Percentiles rank a stretch among this genome's conserved stretches.
Conservation (phyloP, 768 basidiomycete genomes). For the Mycena sanguinolenta region DNA sequence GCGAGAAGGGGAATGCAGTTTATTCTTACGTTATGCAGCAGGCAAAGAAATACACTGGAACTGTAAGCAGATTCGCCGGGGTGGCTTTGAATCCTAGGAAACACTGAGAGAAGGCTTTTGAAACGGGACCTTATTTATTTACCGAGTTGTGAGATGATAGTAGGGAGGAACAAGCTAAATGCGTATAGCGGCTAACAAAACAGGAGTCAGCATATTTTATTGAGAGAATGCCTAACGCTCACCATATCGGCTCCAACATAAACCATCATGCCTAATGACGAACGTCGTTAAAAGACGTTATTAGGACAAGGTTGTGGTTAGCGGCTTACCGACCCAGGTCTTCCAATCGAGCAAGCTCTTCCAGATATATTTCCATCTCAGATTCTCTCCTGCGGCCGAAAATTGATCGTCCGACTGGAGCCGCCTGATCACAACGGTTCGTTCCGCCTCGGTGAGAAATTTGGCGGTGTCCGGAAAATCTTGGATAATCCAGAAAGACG, state of each 20-base stretch:
- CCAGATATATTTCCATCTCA: conserved; percentile 70
- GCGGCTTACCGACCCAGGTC: conserved; percentile 60
- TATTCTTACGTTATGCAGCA: conserved; percentile 69
- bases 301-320: neutral
- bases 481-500: conserved; percentile 83
- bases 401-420: conserved; percentile 78
- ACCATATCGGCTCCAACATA: conserved; percentile 44
- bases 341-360: conserved; percentile 79
- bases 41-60: conserved; percentile 82
- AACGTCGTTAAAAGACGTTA: neutral
- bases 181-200: conserved; percentile 59
- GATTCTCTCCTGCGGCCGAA: conserved; percentile 77
- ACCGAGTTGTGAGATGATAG: conserved; percentile 72
- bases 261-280: conserved; percentile 46
- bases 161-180: conserved; percentile 83
- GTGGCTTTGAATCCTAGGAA: conserved; percentile 73
- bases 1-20: neutral
- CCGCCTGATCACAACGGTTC: conserved; percentile 73
- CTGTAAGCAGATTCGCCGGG: conserved; percentile 80
- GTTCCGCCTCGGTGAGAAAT: conserved; percentile 80
- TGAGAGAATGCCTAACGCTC: neutral
- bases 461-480: conserved; percentile 88
- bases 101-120: conserved; percentile 1
- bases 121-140: conserved; percentile 22
- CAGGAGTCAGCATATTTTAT: neutral